Evolutionary conservation across 768 basidiomycete genomes (phyloP).

Genomic region (Amanita rubescens): DNA sequence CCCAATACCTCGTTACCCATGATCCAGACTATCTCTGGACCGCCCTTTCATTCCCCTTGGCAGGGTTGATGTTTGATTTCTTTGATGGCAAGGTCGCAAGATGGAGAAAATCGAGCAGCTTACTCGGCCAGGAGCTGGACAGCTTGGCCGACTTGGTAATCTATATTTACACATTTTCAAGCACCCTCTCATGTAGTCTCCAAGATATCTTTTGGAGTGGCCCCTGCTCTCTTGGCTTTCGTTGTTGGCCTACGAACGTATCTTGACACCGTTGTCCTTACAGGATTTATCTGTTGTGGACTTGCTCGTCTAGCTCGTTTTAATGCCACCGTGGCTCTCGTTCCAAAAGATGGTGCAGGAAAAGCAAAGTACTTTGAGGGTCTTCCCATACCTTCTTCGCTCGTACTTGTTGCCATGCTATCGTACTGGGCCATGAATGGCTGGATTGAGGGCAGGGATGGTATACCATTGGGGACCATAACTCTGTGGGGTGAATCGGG

Average conservation of each 20-base stretch:
- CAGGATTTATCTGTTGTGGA: slow-evolving; percentile 92
- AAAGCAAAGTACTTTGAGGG: slow-evolving; percentile 97
- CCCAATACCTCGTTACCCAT: slow-evolving; percentile 75
- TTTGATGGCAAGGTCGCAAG: slow-evolving; percentile 96
- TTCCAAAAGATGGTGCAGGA: slow-evolving; percentile 81
- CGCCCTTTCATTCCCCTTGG: slow-evolving; percentile 83
- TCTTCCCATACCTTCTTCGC: slow-evolving; percentile 89
- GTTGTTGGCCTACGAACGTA: slow-evolving; percentile 85
- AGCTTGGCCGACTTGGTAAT: slow-evolving; percentile 88
- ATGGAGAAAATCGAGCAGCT: slow-evolving; percentile 91
- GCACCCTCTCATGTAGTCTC: slow-evolving; percentile 4
- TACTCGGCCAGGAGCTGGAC: slow-evolving; percentile 97
- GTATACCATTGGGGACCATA: slow-evolving; percentile 68
- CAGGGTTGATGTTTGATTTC: slow-evolving; percentile 96
- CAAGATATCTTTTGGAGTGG: slow-evolving; percentile 96
- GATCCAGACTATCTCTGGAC: slow-evolving; percentile 77
- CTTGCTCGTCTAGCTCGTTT: slow-evolving; percentile 95
- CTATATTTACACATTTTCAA: slow-evolving; percentile 4
- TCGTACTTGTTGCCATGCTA: slow-evolving; percentile 71
- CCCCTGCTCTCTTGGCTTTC: slow-evolving; percentile 90
- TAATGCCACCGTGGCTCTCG: slow-evolving; percentile 94
- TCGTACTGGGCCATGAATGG: slow-evolving; percentile 79
- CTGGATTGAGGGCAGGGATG: slow-evolving; percentile 74
- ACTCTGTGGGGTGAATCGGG: slow-evolving; percentile 66
- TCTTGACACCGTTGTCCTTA: slow-evolving; percentile 81